phyloP scores from a whole-genome alignment of 108 stramenopile species.

The Pseudonitzschia pungens region DNA sequence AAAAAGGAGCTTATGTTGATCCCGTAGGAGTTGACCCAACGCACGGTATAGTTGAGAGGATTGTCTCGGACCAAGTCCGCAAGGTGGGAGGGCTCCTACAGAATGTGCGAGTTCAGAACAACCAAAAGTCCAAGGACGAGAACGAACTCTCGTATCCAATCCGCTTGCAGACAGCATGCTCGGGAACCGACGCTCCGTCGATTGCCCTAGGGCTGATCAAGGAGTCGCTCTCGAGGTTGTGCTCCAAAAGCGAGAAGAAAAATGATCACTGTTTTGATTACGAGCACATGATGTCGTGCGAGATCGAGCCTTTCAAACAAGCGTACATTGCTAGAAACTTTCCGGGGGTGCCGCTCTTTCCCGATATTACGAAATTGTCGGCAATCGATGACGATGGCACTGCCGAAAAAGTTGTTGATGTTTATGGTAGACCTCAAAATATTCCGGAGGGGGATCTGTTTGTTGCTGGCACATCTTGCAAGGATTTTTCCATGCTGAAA shows the following conservation, averaged over 20 bases:
- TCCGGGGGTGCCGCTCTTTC: conserved; percentile 54
- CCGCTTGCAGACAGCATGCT: conserved; percentile 65
- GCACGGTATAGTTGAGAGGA: conserved; percentile 66
- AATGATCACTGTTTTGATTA: conserved; percentile 41
- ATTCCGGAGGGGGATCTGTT: conserved; percentile 63
- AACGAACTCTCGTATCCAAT: conserved; percentile 44
- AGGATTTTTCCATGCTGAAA: conserved; percentile 72
- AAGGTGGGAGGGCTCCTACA: conserved; percentile 52
- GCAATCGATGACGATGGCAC: conserved; percentile 3
- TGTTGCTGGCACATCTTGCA: conserved; percentile 83
- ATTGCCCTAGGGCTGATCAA: conserved; percentile 63
- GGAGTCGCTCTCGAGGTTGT: conserved; percentile 33
- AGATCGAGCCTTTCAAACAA: conserved; percentile 82
- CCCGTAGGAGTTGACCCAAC: conserved; percentile 78
- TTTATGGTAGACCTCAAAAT: conserved; percentile 55
- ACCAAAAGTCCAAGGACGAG: neutral
- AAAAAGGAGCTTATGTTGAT: conserved; percentile 48
- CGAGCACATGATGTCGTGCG: conserved; percentile 69
- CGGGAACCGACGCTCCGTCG: conserved; percentile 80
- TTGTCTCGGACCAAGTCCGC: conserved; percentile 57
- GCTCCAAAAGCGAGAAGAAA: conserved; percentile 15
- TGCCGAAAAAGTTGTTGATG: conserved; percentile 51
- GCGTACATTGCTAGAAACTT: conserved; percentile 77
- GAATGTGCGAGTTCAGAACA: conserved; percentile 18
- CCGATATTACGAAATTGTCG: conserved; percentile 71